Evolutionary conservation across 2,329 filamentous ascomycete genomes (phyloP).

Genomic region (Aspergillus ruber): DNA sequence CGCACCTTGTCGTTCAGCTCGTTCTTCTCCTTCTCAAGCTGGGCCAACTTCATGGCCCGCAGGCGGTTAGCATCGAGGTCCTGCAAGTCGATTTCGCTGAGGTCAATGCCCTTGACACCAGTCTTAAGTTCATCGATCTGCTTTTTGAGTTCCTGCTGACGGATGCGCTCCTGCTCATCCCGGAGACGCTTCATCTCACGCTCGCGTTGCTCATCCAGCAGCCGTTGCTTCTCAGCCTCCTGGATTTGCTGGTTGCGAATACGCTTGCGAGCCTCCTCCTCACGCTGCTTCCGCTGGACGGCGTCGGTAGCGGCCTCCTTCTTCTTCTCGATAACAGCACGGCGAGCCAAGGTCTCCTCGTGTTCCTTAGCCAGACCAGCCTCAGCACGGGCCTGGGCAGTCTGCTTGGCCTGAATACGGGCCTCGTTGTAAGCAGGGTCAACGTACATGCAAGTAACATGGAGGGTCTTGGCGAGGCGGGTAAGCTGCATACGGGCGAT

Average conservation of each 20-base stretch:
- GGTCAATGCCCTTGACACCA: slow-evolving; percentile 72
- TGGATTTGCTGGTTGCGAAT: slow-evolving; percentile 80
- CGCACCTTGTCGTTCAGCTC: slow-evolving; percentile 86
- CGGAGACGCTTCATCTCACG: slow-evolving; percentile 80
- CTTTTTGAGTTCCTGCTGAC: slow-evolving; percentile 89
- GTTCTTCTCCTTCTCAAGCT: slow-evolving; percentile 97
- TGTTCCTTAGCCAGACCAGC: slow-evolving; percentile 91
- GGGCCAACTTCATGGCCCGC: slow-evolving; percentile 87
- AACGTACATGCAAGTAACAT: slow-evolving; percentile 91
- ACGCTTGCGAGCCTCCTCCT: slow-evolving; percentile 82
- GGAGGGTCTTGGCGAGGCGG: slow-evolving; percentile 82
- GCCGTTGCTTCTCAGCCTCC: slow-evolving; percentile 80
- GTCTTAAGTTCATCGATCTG: slow-evolving; percentile 87
- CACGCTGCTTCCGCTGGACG: slow-evolving; percentile 81
- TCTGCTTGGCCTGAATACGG: slow-evolving; percentile 70
- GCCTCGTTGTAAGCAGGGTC: slow-evolving; percentile 82
- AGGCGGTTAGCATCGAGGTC: slow-evolving; percentile 84
- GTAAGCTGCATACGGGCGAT: slow-evolving; percentile 94
- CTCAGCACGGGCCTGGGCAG: slow-evolving; percentile 73
- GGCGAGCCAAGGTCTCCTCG: slow-evolving; percentile 72
- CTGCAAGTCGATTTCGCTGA: slow-evolving; percentile 66
- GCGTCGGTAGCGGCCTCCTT: slow-evolving; percentile 92
- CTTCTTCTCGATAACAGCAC: slow-evolving; percentile 89
- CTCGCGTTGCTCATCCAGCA: slow-evolving; percentile 87
- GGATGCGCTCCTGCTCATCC: slow-evolving; percentile 82